Evolutionary conservation across 2,329 filamentous ascomycete species (phyloP), one percentile per base, ranked within the genome.

Genomic region (Cladophialophora immunda): DNA sequence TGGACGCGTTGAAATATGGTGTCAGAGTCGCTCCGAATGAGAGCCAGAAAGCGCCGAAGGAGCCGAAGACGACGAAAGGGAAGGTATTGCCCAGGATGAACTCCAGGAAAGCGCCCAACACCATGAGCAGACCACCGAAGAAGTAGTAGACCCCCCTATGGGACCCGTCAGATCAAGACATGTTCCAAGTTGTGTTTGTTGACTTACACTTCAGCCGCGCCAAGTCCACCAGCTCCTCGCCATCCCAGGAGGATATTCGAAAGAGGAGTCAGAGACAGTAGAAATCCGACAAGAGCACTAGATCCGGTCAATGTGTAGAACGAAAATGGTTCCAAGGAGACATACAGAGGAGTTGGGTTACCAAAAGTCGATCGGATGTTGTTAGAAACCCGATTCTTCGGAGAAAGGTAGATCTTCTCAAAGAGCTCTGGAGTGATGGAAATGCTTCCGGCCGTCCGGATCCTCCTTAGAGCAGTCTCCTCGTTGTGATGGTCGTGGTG

Each of bases 201-300:
- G 6, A 63, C 61, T 62, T 57, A 71, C 71, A 70, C 66, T 67
- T 71, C 69, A 55, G 71, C 70, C 58, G 84, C 84, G 27, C 85
- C 85, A 53, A 77, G 81, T 2, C 81, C 82, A 53, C 84, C 85
- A 30, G 86, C 81, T 22, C 86, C 86, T 71, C 85, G 78, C 86
- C 86, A 88, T 45, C 85, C 86, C 83, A 89, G 86, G 7, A 87
- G 77, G 32, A 82, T 80, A 76, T 84, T 86, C 52, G 84, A 84
- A 22, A 87, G 76, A 0, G 86, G 86, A 0, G 81, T 83, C 36
- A 87, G 78, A 25, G 81, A 83, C 30, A 88, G 73, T 58, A 89
- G 73, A 77, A 88, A 89, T 19, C 72, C 72, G 57, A 68, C 65
- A 32, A 73, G 59, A 36, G 66, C 68, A 8, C 72, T 73, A 58